These are phyloP conservation scores for Suhomyces atakaporum DNA, from an alignment of 1,139 yeast genomes.

Conservation along the genomic window DNA sequence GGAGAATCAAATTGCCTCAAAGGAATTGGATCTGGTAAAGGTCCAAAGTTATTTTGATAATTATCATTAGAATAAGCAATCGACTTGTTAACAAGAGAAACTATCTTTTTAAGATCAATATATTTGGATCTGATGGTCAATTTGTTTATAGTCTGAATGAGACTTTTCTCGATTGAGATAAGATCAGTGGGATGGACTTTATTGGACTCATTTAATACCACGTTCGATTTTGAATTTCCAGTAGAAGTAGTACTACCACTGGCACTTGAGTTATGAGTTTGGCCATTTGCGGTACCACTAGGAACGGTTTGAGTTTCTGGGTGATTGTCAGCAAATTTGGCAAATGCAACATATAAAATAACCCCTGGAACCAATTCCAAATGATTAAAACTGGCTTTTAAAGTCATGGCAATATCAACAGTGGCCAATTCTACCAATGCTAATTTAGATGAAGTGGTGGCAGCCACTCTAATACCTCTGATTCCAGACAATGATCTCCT, in stretches of 20 bases:
- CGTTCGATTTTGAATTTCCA: conserved; percentile 12
- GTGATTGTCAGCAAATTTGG: conserved; percentile 47
- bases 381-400: conserved; percentile 76
- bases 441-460: conserved; percentile 40
- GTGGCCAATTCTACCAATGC: conserved; percentile 76
- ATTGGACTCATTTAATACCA: conserved; percentile 13
- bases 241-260: conserved; percentile 10
- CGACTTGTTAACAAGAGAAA: conserved; percentile 35
- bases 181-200: conserved; percentile 28
- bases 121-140: conserved; percentile 15
- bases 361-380: conserved; percentile 79
- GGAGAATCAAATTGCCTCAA: conserved; percentile 85
- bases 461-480: conserved; percentile 54
- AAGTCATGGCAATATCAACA: conserved; percentile 74
- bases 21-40: conserved; percentile 65
- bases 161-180: conserved; percentile 24
- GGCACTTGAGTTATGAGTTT: conserved; percentile 4
- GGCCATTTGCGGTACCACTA: conserved; percentile 1
- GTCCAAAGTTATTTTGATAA: conserved; percentile 59
- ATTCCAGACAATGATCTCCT: conserved; percentile 30
- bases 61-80: conserved; percentile 34
- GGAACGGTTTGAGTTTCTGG: neutral
- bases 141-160: conserved; percentile 25
- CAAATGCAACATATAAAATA: conserved; percentile 66
- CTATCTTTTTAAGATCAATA: conserved; percentile 35